These are phyloP conservation scores for Wickerhamiella slavikovae DNA, from an alignment of 805 yeast genomes.

Conservation along the genomic window DNA sequence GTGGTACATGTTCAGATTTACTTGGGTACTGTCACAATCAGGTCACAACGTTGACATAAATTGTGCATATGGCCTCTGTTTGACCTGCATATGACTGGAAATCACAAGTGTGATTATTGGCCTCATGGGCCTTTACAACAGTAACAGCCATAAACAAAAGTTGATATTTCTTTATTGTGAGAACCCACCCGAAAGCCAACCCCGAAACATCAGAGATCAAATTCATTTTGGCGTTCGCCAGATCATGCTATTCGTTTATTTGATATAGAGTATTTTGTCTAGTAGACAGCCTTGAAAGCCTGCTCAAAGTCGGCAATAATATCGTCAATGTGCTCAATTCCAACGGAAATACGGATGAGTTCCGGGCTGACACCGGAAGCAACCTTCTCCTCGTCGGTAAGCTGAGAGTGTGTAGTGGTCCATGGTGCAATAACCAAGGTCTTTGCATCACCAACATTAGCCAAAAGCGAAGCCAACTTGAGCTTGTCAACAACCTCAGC, in stretches of 20 bases:
- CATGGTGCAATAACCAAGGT: slow-evolving; percentile 91
- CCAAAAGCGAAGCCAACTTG: slow-evolving; percentile 76
- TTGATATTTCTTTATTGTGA: too few species aligned
- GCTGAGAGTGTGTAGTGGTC: slow-evolving; percentile 89
- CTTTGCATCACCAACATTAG: slow-evolving; percentile 93
- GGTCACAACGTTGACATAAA: too few species aligned
- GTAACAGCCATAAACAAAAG: not conserved
- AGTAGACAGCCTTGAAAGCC: slow-evolving; percentile 47
- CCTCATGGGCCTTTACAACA: not conserved
- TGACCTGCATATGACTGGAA: too few species aligned
- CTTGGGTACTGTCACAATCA: too few species aligned
- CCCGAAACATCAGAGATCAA: too few species aligned
- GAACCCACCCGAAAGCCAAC: too few species aligned
- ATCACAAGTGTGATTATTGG: too few species aligned
- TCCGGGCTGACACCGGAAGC: slow-evolving; percentile 80
- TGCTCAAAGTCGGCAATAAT: slow-evolving; percentile 76
- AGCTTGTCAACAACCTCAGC: slow-evolving; percentile 68
- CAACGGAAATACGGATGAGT: slow-evolving; percentile 72
- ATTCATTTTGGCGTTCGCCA: too few species aligned
- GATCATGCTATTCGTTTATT: too few species aligned
- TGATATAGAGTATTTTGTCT: not conserved
- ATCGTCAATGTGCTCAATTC: slow-evolving; percentile 83
- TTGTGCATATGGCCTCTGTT: too few species aligned
- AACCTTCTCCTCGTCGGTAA: slow-evolving; percentile 56
- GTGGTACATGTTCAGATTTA: too few species aligned